Evolutionary conservation across 2,329 filamentous ascomycete species (phyloP).

Genomic region (Orbilia quercus): DNA sequence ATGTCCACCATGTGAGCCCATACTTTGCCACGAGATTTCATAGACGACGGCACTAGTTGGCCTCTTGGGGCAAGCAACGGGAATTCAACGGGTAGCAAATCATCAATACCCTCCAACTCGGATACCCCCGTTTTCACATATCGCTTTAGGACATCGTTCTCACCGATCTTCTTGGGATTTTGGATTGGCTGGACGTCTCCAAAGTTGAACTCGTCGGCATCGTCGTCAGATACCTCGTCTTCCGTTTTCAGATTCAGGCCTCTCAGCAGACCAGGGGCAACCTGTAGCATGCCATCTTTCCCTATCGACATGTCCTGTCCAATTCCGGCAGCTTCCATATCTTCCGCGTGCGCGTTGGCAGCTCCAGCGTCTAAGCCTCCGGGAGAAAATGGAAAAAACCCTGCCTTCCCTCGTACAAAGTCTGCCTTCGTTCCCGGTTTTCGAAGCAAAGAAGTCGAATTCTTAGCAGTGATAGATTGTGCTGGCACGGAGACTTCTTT

Average conservation of each 20-base stretch:
- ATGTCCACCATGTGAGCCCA: constrained; percentile 99
- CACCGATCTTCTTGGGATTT: constrained; percentile 65
- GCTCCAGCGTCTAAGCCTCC: constrained; percentile 80
- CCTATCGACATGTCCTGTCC: constrained; percentile 66
- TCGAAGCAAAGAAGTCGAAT: constrained; percentile 86
- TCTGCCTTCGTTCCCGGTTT: constrained; percentile 88
- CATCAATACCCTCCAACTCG: constrained; percentile 77
- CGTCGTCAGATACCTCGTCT: constrained; percentile 69
- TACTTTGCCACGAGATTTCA: constrained; percentile 72
- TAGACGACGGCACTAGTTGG: constrained; percentile 76
- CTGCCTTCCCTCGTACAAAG: constrained; percentile 90
- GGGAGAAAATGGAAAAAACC: constrained; percentile 93
- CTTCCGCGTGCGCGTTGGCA: constrained; percentile 80
- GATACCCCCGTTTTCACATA: constrained; percentile 63
- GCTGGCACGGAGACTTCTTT: constrained; percentile 92
- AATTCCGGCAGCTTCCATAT: constrained; percentile 79
- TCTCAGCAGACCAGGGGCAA: constrained; percentile 82
- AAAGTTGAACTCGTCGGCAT: constrained; percentile 61
- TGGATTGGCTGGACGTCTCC: constrained; percentile 60
- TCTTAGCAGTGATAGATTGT: constrained; percentile 89
- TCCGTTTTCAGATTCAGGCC: constrained; percentile 78
- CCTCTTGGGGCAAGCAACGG: constrained; percentile 87
- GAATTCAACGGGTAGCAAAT: constrained; percentile 89
- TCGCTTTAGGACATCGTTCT: constrained; percentile 65
- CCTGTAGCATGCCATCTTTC: constrained; percentile 80